Percentiles rank a stretch among this genome's conserved stretches.
Conservation (phyloP, 2,329 filamentous ascomycete species). For the Exophiala spinifera region DNA sequence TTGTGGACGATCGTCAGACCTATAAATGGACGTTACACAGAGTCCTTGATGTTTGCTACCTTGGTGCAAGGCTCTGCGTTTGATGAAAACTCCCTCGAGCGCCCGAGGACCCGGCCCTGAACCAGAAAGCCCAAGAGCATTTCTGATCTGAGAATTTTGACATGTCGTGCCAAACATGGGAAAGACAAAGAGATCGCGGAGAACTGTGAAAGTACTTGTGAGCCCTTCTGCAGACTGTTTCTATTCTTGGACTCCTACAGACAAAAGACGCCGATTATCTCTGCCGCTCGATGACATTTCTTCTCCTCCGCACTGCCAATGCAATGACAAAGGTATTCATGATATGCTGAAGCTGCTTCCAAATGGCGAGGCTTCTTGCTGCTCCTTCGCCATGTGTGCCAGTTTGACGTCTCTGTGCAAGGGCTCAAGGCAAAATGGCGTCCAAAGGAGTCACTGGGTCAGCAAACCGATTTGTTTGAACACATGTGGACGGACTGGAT, state of each 20-base stretch:
- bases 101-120: constrained; percentile 1
- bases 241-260: too few relatives aligned
- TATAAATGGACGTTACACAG: constrained; percentile 12
- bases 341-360: constrained; percentile 3
- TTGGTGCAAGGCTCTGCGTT: constrained; percentile 13
- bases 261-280: too few relatives aligned
- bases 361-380: neutral
- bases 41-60: constrained; percentile 23
- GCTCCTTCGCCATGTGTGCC: neutral
- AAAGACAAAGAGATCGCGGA: neutral
- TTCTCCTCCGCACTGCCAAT: neutral
- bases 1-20: neutral
- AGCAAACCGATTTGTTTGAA: constrained; percentile 2
- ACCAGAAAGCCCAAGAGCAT: neutral
- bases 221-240: too few relatives aligned
- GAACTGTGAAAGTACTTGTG: neutral
- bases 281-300: too few relatives aligned
- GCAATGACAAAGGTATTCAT: constrained; percentile 2
- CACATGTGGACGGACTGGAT: constrained; percentile 11
- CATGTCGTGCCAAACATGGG: neutral
- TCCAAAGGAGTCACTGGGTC: constrained; percentile 5
- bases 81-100: constrained; percentile 12
- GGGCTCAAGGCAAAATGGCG: constrained; percentile 1
- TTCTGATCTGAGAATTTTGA: neutral
- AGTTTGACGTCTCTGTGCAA: neutral